Evolutionary conservation across 768 basidiomycete species (phyloP).

Genomic region (Amanita pseudoporphyria): DNA sequence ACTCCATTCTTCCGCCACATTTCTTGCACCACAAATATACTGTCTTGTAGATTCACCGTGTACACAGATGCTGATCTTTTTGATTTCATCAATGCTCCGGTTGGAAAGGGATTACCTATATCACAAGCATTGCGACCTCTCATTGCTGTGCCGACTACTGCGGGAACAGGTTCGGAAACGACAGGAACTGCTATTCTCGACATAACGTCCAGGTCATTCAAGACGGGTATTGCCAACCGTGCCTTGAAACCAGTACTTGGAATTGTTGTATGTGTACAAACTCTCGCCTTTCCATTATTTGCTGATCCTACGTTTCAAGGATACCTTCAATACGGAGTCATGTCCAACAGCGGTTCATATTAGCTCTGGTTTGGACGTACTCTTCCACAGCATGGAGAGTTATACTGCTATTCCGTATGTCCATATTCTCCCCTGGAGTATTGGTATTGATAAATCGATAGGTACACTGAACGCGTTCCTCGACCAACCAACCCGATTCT

Average conservation of each 20-base stretch:
- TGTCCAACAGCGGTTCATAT: conserved; percentile 93
- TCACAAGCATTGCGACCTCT: conserved; percentile 65
- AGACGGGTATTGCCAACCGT: conserved; percentile 92
- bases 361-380: conserved; percentile 87
- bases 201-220: conserved; percentile 86
- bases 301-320: conserved; percentile 23
- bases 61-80: conserved; percentile 90
- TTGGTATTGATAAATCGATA: conserved; percentile 16
- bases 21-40: not conserved
- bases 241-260: conserved; percentile 87
- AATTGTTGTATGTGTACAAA: conserved; percentile 42
- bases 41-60: conserved; percentile 57
- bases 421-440: not conserved
- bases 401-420: conserved; percentile 88
- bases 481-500: conserved; percentile 85
- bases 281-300: not conserved
- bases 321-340: conserved; percentile 83
- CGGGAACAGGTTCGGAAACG: conserved; percentile 90
- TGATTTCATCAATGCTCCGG: conserved; percentile 95
- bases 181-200: conserved; percentile 93
- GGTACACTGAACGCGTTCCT: conserved; percentile 86
- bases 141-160: conserved; percentile 69
- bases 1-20: not conserved
- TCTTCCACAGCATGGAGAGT: conserved; percentile 94
- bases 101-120: conserved; percentile 88